Evolutionary conservation across 306 rosid genomes (phyloP), one percentile per base, ranked within the genome.

Genomic region (Quillaja saponaria): DNA sequence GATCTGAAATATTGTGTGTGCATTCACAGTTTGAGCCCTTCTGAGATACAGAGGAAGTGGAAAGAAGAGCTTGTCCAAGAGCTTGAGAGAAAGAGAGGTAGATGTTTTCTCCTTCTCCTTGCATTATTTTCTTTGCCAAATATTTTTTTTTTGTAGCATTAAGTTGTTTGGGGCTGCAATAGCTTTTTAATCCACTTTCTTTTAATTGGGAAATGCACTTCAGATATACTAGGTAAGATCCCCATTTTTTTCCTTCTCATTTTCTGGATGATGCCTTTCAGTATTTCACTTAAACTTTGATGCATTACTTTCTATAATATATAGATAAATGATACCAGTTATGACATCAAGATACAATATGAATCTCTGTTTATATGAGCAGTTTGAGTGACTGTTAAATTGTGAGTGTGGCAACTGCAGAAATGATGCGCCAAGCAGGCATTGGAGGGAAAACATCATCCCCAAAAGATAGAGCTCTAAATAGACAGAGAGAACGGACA

Each of bases 21-120:
- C 31, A 33, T 56, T 63, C 53, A 67, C 83, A 87, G 96, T 64
- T 66, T 77, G 76, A 81, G 79, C 84, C 85, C 79, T 73, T 85
- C 97, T 5, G 97, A 94, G 74, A 90, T 83, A 71, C 88, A 90
- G 77, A 90, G 88, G 71, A 90, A 87, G 81, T 94, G 99, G 99
- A 90, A 94, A 73, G 99, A 90, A 80, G 99, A 94, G 80, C 99
- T 94, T 17, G 91, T 87, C 64, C 97, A 87, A 64, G 99, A 94
- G 84, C 99, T 94, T 17, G 96, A 85, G 77, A 83, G 96, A 76
- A 85, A 85, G 72, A 87, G 99, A 90, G 99, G 99, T 94, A 56
- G 69, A 63, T 59, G 12, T 38, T 64, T 78, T 18, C 13, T 40
- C 21, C 66, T 6, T 33, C 34, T 49, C 33, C 47, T 60, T 7